These are phyloP conservation scores for Solanum clarkiae DNA, from an alignment of 257 asterid species.

Conservation along the genomic window DNA sequence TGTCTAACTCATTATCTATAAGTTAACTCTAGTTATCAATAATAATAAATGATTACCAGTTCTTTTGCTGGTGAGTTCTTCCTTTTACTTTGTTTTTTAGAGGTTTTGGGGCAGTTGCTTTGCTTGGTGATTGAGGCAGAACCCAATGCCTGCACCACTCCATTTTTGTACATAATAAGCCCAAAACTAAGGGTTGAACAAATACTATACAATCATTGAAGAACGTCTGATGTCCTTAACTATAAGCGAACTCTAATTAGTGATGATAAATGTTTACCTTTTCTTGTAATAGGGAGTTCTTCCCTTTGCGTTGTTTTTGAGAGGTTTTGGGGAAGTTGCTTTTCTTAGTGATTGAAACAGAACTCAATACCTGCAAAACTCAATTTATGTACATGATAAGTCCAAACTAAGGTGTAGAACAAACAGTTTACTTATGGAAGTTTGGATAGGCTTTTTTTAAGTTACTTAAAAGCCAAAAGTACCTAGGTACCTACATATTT, in stretches of 20 bases:
- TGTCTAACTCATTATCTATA: neutral
- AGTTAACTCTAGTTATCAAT: neutral
- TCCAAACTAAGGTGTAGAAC: neutral
- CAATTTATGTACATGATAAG: neutral
- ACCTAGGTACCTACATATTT: too few species aligned
- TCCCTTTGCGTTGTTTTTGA: neutral
- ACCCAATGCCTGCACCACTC: neutral
- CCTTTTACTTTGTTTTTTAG: slow-evolving; percentile 1
- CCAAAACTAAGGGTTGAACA: neutral
- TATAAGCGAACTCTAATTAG: neutral
- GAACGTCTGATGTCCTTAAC: neutral
- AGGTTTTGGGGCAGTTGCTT: neutral
- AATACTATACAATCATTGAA: neutral
- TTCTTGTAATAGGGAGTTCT: neutral
- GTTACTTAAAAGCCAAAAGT: neutral
- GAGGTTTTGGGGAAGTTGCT: neutral
- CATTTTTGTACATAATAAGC: neutral
- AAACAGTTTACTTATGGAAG: neutral
- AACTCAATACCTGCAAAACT: neutral
- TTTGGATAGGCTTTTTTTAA: neutral
- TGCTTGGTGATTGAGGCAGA: neutral
- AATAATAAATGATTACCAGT: neutral
- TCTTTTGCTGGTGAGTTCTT: neutral
- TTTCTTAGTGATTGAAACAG: neutral
- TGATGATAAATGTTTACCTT: neutral